phyloP scores from a whole-genome alignment of 441 rosid species.

The Omphalea diandra region DNA sequence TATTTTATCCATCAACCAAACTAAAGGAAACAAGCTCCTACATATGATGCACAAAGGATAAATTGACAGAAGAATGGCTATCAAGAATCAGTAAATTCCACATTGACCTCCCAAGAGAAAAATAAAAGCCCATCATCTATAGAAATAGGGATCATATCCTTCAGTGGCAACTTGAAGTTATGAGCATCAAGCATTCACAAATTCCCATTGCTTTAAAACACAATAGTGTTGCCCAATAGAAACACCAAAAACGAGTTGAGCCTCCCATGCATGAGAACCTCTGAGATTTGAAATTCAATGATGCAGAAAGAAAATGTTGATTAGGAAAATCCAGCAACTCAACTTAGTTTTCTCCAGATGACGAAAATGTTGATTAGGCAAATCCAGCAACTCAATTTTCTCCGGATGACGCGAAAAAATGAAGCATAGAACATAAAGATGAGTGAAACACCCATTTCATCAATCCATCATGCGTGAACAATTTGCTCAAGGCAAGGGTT shows the following conservation, averaged over 20 bases:
- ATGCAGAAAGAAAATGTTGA: neutral
- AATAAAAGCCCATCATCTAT: neutral
- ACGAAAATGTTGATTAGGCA: no score
- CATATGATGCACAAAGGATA: neutral
- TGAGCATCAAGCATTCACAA: neutral
- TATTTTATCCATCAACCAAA: neutral
- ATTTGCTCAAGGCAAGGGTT: neutral
- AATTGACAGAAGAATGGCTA: neutral
- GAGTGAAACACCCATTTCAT: neutral
- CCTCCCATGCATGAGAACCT: neutral
- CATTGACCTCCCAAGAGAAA: neutral
- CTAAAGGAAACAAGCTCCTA: neutral
- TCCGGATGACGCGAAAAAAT: neutral
- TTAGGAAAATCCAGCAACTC: neutral
- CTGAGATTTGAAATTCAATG: neutral
- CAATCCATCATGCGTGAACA: neutral
- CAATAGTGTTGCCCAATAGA: neutral
- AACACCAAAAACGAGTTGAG: neutral
- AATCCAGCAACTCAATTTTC: no score
- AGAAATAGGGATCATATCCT: neutral
- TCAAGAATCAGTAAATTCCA: no score
- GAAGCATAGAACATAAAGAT: neutral
- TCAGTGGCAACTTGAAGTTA: neutral
- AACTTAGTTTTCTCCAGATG: neutral
- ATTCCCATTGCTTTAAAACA: neutral